Evolutionary conservation across 208 protist species (phyloP).

Genomic region (Leishmania turanica): DNA sequence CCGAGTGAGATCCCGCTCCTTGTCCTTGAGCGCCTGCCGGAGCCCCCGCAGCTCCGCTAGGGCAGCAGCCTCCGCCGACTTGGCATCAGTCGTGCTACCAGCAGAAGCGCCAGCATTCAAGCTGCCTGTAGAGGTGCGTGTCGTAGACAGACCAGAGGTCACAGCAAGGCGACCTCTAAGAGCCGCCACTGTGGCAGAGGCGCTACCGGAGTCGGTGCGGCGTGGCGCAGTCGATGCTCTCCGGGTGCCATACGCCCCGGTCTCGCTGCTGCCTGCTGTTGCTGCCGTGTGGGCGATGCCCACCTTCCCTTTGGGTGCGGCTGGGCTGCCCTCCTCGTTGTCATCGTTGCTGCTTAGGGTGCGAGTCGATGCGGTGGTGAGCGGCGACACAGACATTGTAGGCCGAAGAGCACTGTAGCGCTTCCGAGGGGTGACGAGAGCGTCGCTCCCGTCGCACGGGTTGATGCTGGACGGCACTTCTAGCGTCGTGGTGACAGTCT

Average conservation of each 20-base stretch:
- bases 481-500: neutral
- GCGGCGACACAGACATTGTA: conserved; percentile 1
- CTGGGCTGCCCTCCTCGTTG: neutral
- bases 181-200: neutral
- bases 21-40: conserved; percentile 11
- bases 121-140: neutral
- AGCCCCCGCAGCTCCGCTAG: conserved; percentile 9
- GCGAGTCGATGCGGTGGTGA: neutral
- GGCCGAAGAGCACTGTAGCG: neutral
- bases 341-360: conserved; percentile 3
- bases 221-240: neutral
- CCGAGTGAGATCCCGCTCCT: conserved; percentile 16
- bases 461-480: too few relatives aligned
- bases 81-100: neutral
- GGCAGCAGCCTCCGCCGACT: conserved; percentile 2
- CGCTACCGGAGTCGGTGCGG: neutral
- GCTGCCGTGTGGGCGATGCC: neutral
- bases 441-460: neutral
- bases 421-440: neutral
- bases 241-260: neutral
- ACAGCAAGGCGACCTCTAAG: conserved; percentile 11
- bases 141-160: neutral
- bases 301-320: neutral
- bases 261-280: too few relatives aligned
- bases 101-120: neutral